Conservation (phyloP, 352 stramenopile species). For the Stephanocyclus meneghinianus region DNA sequence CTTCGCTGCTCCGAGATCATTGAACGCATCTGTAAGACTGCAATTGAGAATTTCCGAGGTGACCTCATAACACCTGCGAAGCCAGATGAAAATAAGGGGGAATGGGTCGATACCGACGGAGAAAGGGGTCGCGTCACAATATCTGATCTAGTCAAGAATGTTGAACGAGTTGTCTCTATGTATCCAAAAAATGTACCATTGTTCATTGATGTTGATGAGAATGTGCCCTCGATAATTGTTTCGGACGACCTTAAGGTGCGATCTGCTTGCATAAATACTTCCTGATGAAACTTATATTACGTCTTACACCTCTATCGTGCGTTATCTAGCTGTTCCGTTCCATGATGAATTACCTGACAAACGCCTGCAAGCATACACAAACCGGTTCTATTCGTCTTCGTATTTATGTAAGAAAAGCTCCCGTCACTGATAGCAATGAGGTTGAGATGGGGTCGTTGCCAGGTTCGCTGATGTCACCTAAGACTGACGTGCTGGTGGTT, state of each 20-base stretch:
- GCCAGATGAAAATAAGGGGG: background rate
- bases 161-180: constrained; percentile 46
- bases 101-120: background rate
- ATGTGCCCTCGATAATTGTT: constrained; percentile 45
- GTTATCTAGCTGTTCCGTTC: constrained; percentile 50
- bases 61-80: constrained; percentile 5
- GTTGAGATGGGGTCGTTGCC: constrained; percentile 20
- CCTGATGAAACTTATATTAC: background rate
- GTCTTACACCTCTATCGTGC: background rate
- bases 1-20: constrained; percentile 58
- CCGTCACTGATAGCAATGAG: background rate
- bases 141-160: constrained; percentile 45
- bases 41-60: constrained; percentile 60
- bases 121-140: constrained; percentile 38
- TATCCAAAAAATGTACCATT: constrained; percentile 60
- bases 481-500: constrained; percentile 46
- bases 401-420: constrained; percentile 52
- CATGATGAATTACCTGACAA: constrained; percentile 77
- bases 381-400: constrained; percentile 62
- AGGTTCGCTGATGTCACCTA: constrained; percentile 32
- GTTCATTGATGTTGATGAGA: constrained; percentile 41
- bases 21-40: constrained; percentile 60
- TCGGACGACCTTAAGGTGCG: constrained; percentile 51
- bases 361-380: constrained; percentile 69
- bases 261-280: background rate